These are phyloP conservation scores for Hygrophoropsis aurantiaca DNA, from an alignment of 768 basidiomycete genomes.

Conservation along the genomic window DNA sequence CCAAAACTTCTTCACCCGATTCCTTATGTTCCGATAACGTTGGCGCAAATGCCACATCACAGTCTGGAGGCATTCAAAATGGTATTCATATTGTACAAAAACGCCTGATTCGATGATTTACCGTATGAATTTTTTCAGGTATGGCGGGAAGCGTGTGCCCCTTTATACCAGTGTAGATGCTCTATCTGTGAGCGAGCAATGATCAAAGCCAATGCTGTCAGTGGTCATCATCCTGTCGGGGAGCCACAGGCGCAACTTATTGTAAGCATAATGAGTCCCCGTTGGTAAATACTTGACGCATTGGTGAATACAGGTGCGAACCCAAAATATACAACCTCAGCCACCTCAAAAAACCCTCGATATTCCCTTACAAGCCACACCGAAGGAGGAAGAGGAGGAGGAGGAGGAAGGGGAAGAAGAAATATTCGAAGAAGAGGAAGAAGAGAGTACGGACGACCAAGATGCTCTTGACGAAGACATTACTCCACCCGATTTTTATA, in stretches of 20 bases:
- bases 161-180: conserved; percentile 71
- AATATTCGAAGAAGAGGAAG: conserved; percentile 31
- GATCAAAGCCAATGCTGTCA: conserved; percentile 46
- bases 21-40: conserved; percentile 63
- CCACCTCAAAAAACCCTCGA: too few relatives aligned
- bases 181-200: conserved; percentile 72
- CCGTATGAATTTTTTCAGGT: conserved; percentile 43
- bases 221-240: conserved; percentile 32
- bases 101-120: conserved; percentile 3
- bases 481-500: conserved; percentile 5
- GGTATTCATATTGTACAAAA: conserved; percentile 46
- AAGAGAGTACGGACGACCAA: conserved; percentile 25
- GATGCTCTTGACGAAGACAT: conserved; percentile 9
- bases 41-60: conserved; percentile 53
- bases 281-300: conserved; percentile 5
- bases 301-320: conserved; percentile 13
- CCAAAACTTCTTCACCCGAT: conserved; percentile 64
- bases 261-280: conserved; percentile 1
- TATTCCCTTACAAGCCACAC: conserved; percentile 2
- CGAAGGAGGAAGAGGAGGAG: conserved; percentile 24
- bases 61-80: conserved; percentile 57
- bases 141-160: conserved; percentile 74
- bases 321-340: conserved; percentile 14
- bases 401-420: conserved; percentile 28
- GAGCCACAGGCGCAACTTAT: conserved; percentile 22